Evolutionary conservation across 2,329 filamentous ascomycete species (phyloP), one percentile per base, ranked within the genome.

Genomic region (Exophiala spinifera): DNA sequence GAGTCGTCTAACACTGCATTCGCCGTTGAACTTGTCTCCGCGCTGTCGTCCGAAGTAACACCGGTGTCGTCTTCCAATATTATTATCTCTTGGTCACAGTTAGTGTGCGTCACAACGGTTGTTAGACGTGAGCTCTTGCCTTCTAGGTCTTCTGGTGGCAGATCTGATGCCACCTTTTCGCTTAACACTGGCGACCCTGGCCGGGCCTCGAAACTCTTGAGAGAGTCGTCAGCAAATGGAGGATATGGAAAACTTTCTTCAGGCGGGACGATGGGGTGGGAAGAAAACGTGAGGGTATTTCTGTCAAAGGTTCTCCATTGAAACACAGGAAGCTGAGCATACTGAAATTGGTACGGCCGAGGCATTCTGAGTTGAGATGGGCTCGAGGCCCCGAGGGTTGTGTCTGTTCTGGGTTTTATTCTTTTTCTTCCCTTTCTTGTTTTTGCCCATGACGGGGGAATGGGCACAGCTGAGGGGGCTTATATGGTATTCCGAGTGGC

Each of bases 241-340:
- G 56, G 55, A 53, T 36, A 54, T 52, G 55, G 55, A 34, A 53
- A 43, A 13, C 57, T 46, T 50, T 40, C 46, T 31, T 57, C 55
- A 33, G 49, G 47, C 53, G 60, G 55, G 48, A 61, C 54, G 14
- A 62, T 59, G 56, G 60, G 60, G 73, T 66, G 63, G 69, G 67
- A 64, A 72, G 68, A 61, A 62, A 67, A 63, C 66, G 67, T 59
- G 66, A 73, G 59, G 60, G 71, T 71, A 58, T 66, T 60, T 65
- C 57, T 67, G 64, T 76, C 72, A 66, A 71, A 67, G 51, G 64
- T 68, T 63, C 74, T 71, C 66, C 75, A 76, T 61, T 70, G 59
- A 66, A 69, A 75, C 53, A 61, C 59, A 65, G 72, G 68, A 67
- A 74, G 59, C 52, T 71, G 56, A 68, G 72, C 74, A 70, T 76